These are phyloP conservation scores for Spathaspora boniae DNA, from an alignment of 805 yeast genomes.

Conservation along the genomic window DNA sequence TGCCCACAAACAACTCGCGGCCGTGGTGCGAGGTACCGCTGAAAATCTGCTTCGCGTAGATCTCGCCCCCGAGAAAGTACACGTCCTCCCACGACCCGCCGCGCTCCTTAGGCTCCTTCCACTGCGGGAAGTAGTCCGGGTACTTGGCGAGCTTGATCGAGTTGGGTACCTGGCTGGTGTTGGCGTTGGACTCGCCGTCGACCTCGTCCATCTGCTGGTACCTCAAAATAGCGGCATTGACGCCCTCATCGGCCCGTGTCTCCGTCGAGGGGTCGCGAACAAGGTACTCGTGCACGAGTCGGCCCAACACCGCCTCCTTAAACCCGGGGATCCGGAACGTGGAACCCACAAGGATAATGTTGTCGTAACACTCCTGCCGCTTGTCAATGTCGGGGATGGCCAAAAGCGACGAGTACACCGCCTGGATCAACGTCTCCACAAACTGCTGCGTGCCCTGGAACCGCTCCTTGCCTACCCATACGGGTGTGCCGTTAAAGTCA, in stretches of 20 bases:
- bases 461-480: constrained; percentile 85
- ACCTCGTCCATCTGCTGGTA: constrained; percentile 42
- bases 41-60: constrained; percentile 82
- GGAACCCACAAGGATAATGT: constrained; percentile 75
- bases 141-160: constrained; percentile 61
- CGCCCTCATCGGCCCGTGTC: constrained; percentile 24
- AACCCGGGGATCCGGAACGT: constrained; percentile 75
- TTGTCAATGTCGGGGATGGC: constrained; percentile 63
- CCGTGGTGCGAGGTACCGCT: constrained; percentile 55
- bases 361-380: constrained; percentile 83
- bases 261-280: constrained; percentile 30
- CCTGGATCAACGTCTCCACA: constrained; percentile 50
- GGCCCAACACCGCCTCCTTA: constrained; percentile 60
- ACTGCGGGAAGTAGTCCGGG: constrained; percentile 92
- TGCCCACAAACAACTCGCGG: constrained; percentile 61
- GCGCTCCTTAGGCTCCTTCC: constrained; percentile 60
- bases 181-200: constrained; percentile 24
- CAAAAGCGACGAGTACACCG: constrained; percentile 50
- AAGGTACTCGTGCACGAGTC: constrained; percentile 54
- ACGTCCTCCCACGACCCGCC: constrained; percentile 69
- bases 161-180: constrained; percentile 71
- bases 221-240: constrained; percentile 38
- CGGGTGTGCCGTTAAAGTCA: constrained; percentile 46
- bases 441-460: constrained; percentile 73
- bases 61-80: constrained; percentile 81